Base-by-base conservation (phyloP, 192 early-diverging fungal species). In the Rhizoclosmatium sp. region DNA sequence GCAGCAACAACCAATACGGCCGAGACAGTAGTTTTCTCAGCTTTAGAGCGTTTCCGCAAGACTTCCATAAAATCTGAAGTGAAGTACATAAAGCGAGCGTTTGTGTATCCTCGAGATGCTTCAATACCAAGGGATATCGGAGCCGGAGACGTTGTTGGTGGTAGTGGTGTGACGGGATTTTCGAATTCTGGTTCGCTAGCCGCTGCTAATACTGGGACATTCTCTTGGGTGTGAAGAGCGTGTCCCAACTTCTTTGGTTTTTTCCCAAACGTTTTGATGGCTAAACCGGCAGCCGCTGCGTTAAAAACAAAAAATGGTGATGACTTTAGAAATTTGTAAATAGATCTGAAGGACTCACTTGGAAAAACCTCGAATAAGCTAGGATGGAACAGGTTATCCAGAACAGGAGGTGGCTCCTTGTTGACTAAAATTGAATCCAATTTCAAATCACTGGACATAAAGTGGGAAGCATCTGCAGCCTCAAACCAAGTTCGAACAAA, bases 1-100 rank as follows among this genome's bases (percentile, higher is more conserved):
- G 77, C 80, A 5, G 83, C 76, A 7, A 88, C 87, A 14, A 88
- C 81, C 49, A 88, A 47, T 21, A 82, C 84, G 14, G 80, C 80
- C 14, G 85, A 81, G 39, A 88, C 80, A 42, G 83, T 83, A 7
- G 87, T 88, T n/a, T 79, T 75, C 47, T 85, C 79, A 3, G 61
- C 42, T 66, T 84, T 83, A 39, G 58, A 40, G 21, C 58, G 9
- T 59, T 83, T 83, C 4, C 85, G 72, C 56, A 86, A 79, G 5
- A 44, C 40, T 4, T 47, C 47, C 9, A 69, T 75, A 49, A 86
- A 84, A 9, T 76, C 81, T 31, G 59, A 40, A 46, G 69, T 71
- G 47, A 82, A 83, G 66, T 68, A 69, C 49, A 85, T 56, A 69
- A 82, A 76, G 3, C 82, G 82, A 12, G 69, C 79, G 59, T 75